phyloP scores from a whole-genome alignment of 306 rosid species.

The Morella rubra region DNA sequence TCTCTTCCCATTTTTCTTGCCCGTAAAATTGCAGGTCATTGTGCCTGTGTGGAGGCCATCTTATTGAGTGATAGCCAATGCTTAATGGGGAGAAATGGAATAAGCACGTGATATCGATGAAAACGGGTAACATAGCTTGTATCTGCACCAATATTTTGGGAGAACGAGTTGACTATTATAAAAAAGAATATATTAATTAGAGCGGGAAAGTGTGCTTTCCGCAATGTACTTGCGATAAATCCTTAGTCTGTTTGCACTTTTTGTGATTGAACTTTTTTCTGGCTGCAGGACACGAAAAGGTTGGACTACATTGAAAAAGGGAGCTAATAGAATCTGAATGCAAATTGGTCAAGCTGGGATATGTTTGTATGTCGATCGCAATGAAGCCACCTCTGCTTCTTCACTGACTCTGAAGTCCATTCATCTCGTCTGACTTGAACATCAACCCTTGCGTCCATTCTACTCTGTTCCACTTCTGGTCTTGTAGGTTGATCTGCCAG shows the following conservation, averaged over 20 bases:
- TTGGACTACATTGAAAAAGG: slow-evolving; percentile 4
- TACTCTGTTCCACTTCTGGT: background rate
- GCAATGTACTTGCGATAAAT: background rate
- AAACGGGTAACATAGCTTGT: too few species aligned
- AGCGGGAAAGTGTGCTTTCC: background rate
- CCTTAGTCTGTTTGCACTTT: background rate
- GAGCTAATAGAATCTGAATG: background rate
- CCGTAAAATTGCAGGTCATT: too few species aligned
- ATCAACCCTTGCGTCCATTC: background rate
- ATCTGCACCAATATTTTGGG: too few species aligned
- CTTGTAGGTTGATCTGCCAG: slow-evolving; percentile 12
- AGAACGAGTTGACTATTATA: too few species aligned
- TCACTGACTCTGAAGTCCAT: slow-evolving; percentile 1
- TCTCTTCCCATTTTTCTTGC: too few species aligned
- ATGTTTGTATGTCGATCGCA: background rate
- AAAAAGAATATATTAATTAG: too few species aligned
- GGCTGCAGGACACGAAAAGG: background rate
- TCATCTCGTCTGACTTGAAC: background rate
- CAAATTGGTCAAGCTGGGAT: background rate
- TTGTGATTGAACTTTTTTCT: background rate
- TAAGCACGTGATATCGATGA: too few species aligned
- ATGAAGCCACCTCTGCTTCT: slow-evolving; percentile 1
- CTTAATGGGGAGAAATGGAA: too few species aligned
- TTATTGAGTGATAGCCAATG: too few species aligned
- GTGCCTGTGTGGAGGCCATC: too few species aligned